Conservation (phyloP, 345 rosid genomes). For the Clarkia xantiana region DNA sequence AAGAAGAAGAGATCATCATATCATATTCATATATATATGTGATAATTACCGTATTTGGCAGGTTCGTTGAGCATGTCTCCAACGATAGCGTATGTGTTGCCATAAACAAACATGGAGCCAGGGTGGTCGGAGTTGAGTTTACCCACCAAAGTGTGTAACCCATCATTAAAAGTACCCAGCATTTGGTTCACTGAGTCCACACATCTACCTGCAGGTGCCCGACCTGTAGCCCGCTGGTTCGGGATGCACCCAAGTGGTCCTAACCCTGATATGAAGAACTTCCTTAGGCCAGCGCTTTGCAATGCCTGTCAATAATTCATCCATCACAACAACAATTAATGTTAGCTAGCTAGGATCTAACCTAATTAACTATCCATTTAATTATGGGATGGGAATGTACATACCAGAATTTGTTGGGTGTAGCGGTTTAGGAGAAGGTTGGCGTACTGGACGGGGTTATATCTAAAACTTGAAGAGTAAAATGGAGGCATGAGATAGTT, state of each 20-base stretch:
- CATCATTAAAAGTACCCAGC: conserved; percentile 52
- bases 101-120: conserved; percentile 38
- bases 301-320: conserved; percentile 23
- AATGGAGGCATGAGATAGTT: conserved; percentile 69
- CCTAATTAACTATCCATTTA: too few relatives aligned
- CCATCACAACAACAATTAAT: too few relatives aligned
- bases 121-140: conserved; percentile 44
- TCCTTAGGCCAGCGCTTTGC: conserved; percentile 59
- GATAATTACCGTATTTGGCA: conserved; percentile 35
- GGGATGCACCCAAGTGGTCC: conserved; percentile 88
- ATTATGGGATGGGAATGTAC: too few relatives aligned
- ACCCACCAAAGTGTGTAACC: conserved; percentile 46
- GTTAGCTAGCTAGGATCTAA: too few relatives aligned
- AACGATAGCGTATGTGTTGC: conserved; percentile 44
- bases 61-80: conserved; percentile 68
- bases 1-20: background rate
- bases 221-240: conserved; percentile 36
- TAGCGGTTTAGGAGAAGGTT: conserved; percentile 51
- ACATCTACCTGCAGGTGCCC: conserved; percentile 41
- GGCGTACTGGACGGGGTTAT: conserved; percentile 41
- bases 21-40: background rate
- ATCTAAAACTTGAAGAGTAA: conserved; percentile 42
- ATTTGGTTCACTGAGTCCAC: conserved; percentile 56
- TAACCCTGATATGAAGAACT: conserved; percentile 37
- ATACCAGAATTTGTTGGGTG: conserved; percentile 48